Evolutionary conservation across 2,329 filamentous ascomycete species (phyloP), one percentile per base, ranked within the genome.

Genomic region (Aspergillus fijiensis): DNA sequence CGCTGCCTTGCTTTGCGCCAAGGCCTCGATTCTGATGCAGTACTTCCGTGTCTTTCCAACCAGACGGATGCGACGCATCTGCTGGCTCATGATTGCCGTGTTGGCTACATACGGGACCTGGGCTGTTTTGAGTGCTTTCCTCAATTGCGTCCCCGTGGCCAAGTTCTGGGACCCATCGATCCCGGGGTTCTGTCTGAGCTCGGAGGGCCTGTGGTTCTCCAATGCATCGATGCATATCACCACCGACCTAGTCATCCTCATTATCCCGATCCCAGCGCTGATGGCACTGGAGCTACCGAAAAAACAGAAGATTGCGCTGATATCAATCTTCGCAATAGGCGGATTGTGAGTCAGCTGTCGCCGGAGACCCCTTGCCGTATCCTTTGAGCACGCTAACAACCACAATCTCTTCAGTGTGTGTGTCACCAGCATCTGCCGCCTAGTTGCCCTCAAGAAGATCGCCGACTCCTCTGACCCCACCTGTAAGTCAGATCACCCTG

Each of bases 11-110:
- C 65, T 75, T 54, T 73, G 74, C 60, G 79, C 79, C 47, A 81
- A 82, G 70, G 73, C 75, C 25, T 81, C 79, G 0, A 80, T 82
- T 55, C 67, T 82, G n/a, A 69, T 80, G 57, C 80, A 82, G 63
- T 82, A 82, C 63, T 75, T 80, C 23, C 79, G 78, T 42, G 74
- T 82, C 51, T 81, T 82, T 65, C 71, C 68, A 35, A 72, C 70
- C 3, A 70, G 62, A 6, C 63, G 62, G 35, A 75, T 74, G 64
- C 72, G 77, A 4, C 57, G 72, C 21, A 61, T 73, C 27, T 79
- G 74, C 62, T 78, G 71, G 67, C 50, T 67, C 11, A 72, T 81
- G 64, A 70, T 81, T 25, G 58, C 64, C 0, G 50, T 74, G 58
- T 58, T 76, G 69, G 77, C 23, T 47, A 66, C 67, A 5, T 76